Conservation (phyloP, 805 yeast genomes). For the Ogataea minuta region DNA sequence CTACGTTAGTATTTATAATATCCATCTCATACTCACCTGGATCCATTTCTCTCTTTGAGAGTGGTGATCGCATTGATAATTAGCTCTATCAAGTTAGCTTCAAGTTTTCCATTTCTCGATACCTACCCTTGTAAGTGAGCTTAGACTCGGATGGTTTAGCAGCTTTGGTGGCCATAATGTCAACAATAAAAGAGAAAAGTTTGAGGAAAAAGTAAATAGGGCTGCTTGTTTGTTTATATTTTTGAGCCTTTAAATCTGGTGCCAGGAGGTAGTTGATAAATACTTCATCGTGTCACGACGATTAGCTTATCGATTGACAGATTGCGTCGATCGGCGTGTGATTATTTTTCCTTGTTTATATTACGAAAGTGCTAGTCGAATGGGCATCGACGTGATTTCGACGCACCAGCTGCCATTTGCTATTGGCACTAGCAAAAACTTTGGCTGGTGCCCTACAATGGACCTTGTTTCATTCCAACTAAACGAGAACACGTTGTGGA, state of each 20-base stretch:
- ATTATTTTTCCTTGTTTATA: conserved; percentile 4
- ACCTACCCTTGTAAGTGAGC: conserved; percentile 48
- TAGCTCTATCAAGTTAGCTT: conserved; percentile 44
- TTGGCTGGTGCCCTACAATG: conserved; percentile 37
- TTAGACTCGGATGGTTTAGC: conserved; percentile 36
- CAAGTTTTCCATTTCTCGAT: not conserved
- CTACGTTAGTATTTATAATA: conserved; percentile 1
- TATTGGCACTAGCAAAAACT: conserved; percentile 18
- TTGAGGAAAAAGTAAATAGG: conserved; percentile 4
- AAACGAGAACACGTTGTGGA: conserved; percentile 29
- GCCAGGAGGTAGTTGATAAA: conserved; percentile 1
- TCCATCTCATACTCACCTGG: conserved; percentile 47
- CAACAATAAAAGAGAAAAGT: not conserved
- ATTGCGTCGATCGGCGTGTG: conserved; percentile 7
- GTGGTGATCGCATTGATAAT: conserved; percentile 65
- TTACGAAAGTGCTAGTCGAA: no score
- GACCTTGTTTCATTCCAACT: conserved; percentile 32
- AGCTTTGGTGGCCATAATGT: conserved; percentile 37
- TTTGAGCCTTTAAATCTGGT: conserved; percentile 5
- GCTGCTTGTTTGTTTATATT: conserved; percentile 15
- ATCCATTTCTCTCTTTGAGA: conserved; percentile 78
- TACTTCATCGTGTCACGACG: conserved; percentile 6
- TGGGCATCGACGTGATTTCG: conserved; percentile 11
- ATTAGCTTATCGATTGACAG: conserved; percentile 9
- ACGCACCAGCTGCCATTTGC: conserved; percentile 22